Evolutionary conservation across 2,329 filamentous ascomycete species (phyloP).

Genomic region (Hypomyces perniciosus): DNA sequence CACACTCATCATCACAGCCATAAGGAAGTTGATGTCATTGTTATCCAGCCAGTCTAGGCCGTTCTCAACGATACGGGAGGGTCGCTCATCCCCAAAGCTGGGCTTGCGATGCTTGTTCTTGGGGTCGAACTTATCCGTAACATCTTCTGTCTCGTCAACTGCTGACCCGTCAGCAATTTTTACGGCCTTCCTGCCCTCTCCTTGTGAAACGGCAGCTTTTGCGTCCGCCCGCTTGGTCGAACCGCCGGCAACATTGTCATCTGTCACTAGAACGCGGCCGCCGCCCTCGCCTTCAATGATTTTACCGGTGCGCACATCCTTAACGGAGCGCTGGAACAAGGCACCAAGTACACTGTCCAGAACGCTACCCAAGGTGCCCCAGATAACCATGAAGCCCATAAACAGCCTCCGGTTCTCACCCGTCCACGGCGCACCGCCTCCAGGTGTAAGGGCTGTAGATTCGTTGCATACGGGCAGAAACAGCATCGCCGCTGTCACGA

Average conservation of each 20-base stretch:
- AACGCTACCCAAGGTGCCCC: conserved; percentile 74
- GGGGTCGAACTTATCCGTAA: conserved; percentile 41
- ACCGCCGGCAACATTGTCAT: conserved; percentile 20
- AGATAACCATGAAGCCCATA: conserved; percentile 56
- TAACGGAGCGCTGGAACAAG: conserved; percentile 76
- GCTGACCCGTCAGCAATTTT: conserved; percentile 29
- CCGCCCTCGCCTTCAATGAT: conserved; percentile 84
- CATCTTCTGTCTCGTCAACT: conserved; percentile 30
- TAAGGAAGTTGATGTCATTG: conserved; percentile 90
- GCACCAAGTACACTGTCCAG: conserved; percentile 86
- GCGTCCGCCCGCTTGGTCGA: conserved; percentile 30
- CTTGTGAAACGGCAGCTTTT: conserved; percentile 37
- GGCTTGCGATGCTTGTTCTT: conserved; percentile 44
- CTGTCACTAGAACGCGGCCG: conserved; percentile 46
- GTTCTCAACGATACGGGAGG: conserved; percentile 59
- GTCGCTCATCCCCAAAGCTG: conserved; percentile 49
- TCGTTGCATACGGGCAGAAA: conserved; percentile 63
- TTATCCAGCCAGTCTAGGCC: conserved; percentile 78
- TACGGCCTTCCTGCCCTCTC: conserved; percentile 39
- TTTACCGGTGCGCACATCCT: conserved; percentile 76
- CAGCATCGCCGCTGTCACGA: conserved; percentile 57
- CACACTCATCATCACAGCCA: conserved; percentile 77
- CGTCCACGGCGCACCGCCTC: conserved; percentile 46
- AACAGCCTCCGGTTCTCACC: conserved; percentile 38
- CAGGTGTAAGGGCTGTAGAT: conserved; percentile 31